Base-by-base conservation (phyloP, 1,139 yeast species). In the Geotrichum histeridarum region DNA sequence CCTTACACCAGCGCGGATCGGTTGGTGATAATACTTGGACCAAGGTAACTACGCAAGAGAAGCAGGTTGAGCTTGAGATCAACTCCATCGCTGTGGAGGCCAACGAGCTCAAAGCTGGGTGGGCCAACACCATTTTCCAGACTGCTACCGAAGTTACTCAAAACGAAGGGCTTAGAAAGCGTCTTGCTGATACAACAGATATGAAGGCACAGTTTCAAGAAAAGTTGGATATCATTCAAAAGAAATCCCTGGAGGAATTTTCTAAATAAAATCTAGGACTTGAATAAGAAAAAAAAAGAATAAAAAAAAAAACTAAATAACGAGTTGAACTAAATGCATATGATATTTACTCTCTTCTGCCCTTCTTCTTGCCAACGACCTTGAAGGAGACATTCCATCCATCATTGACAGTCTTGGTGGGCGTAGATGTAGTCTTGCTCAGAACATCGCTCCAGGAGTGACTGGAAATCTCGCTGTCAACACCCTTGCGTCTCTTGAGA, bases 21-120 rank as follows among this genome's bases (percentile, higher is more conserved):
- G 83, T 93, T 59, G 97, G 97, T 37, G 98, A 93, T 65, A 95
- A 87, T 56, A 75, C 87, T 47, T 86, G 81, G 78, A 85, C 86
- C 67, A 84, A 94, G 63, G 90, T 79, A 70, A 84, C 82, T 62
- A 77, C 89, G 51, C 90, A 89, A 62, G 81, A 80, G 59, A 88
- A 89, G 70, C 70, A 89, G 60, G 86, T 85, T 63, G 94, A 90
- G 64, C 67, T 85, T 35, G 99, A 93, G 67, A 74, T 93, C 62
- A 80, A 83, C 67, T 91, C 85, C 55, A 77, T 90, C 54, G 84
- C 86, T n/a, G 73, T 69, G 54, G 96, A 89, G 70, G 88, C 95
- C 49, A 90, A 88, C 66, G 61, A 71, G 15, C 74, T 80, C 62
- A 87, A 87, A 67, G 79, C 82, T 51, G 94, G 89, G 31, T 91